Conservation (phyloP, 1,284 basidiomycete genomes). For the Pseudozyma hubeiensis region DNA sequence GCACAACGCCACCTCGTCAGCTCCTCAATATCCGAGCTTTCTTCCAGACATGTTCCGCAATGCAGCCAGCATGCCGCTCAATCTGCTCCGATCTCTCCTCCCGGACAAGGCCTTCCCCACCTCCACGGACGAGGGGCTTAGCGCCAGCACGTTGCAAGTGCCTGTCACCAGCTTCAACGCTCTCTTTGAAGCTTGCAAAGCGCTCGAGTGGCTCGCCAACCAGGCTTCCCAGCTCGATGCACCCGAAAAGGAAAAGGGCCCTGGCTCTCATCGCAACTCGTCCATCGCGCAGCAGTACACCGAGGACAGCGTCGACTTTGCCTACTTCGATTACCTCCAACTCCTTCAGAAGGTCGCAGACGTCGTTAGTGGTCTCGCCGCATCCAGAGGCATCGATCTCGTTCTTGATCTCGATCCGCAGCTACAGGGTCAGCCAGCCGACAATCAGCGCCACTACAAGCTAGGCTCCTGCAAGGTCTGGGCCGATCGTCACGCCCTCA, state of each 20-base stretch:
- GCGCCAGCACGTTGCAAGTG: slow-evolving; percentile 51
- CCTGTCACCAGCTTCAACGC: slow-evolving; percentile 57
- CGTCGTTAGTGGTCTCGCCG: slow-evolving; percentile 52
- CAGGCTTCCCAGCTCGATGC: slow-evolving; percentile 13
- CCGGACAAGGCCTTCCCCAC: slow-evolving; percentile 47
- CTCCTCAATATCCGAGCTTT: slow-evolving; percentile 9
- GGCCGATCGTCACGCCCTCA: slow-evolving; percentile 32
- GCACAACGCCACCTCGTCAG: background rate
- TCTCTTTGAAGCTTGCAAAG: slow-evolving; percentile 51
- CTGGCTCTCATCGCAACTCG: slow-evolving; percentile 13
- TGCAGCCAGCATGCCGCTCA: slow-evolving; percentile 40
- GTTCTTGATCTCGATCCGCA: slow-evolving; percentile 39
- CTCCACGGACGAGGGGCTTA: slow-evolving; percentile 45
- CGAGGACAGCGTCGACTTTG: slow-evolving; percentile 19
- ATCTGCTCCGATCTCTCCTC: slow-evolving; percentile 44
- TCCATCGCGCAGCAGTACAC: slow-evolving; percentile 7
- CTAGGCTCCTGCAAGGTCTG: slow-evolving; percentile 35
- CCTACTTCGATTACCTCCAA: slow-evolving; percentile 46
- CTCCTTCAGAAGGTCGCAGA: slow-evolving; percentile 52
- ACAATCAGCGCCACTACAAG: slow-evolving; percentile 30
- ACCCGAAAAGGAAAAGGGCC: slow-evolving; percentile 9
- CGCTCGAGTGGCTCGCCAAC: slow-evolving; percentile 53
- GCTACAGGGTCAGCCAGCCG: slow-evolving; percentile 16
- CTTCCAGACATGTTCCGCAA: slow-evolving; percentile 41
- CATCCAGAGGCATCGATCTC: slow-evolving; percentile 51